Conservation (phyloP, 495 filamentous ascomycete species). For the Poronia punctata region DNA sequence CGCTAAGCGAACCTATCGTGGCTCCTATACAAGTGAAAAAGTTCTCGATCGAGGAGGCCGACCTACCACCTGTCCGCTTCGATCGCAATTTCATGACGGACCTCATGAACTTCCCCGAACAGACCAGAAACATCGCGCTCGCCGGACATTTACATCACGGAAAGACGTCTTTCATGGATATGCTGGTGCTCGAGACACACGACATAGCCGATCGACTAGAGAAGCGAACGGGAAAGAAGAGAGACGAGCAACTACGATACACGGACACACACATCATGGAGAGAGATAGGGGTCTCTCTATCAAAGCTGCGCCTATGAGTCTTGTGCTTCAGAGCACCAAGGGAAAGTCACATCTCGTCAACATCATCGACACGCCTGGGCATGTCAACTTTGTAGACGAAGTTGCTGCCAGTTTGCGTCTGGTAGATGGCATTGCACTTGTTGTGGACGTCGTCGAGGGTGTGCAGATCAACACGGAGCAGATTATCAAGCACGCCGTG, state of each 20-base stretch:
- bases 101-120: slow-evolving; percentile 90
- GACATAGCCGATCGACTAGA: slow-evolving; percentile 71
- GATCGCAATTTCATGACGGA: slow-evolving; percentile 87
- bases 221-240: slow-evolving; percentile 69
- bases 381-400: slow-evolving; percentile 99
- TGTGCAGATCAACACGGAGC: slow-evolving; percentile 91
- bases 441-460: slow-evolving; percentile 98
- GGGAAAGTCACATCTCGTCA: slow-evolving; percentile 93
- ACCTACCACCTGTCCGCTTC: slow-evolving; percentile 82
- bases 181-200: slow-evolving; percentile 93
- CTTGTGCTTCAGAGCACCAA: slow-evolving; percentile 78
- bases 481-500: slow-evolving; percentile 92
- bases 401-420: slow-evolving; percentile 76
- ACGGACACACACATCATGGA: slow-evolving; percentile 88
- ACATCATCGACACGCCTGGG: slow-evolving; percentile 91
- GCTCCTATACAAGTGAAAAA: slow-evolving; percentile 91
- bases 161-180: slow-evolving; percentile 97
- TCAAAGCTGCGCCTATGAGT: slow-evolving; percentile 93
- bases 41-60: slow-evolving; percentile 85
- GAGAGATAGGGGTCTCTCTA: slow-evolving; percentile 82
- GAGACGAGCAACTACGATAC: slow-evolving; percentile 88
- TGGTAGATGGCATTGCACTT: slow-evolving; percentile 86
- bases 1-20: slow-evolving; percentile 85
- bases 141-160: slow-evolving; percentile 94
- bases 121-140: slow-evolving; percentile 86